Evolutionary conservation across 257 asterid genomes (phyloP).

Genomic region (Nyctanthes arbortristis): DNA sequence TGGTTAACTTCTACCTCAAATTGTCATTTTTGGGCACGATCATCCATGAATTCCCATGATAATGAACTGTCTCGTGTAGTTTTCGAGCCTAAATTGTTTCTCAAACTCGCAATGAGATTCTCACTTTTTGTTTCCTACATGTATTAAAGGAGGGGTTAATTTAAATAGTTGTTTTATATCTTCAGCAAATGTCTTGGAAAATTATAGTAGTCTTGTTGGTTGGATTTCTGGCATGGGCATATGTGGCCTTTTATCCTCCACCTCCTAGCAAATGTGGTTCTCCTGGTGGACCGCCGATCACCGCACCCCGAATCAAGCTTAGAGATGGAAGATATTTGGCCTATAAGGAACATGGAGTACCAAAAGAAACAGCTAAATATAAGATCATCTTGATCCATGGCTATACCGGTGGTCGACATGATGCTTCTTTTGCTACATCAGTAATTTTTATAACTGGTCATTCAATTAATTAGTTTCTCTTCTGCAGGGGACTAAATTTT

Average conservation of each 20-base stretch:
- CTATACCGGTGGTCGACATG: conserved; percentile 58
- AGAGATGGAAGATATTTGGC: conserved; percentile 80
- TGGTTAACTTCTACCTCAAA: too few relatives aligned
- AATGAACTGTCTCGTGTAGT: too few relatives aligned
- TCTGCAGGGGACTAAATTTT: neutral
- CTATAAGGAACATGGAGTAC: conserved; percentile 78
- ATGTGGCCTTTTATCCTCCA: conserved; percentile 63
- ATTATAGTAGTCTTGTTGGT: conserved; percentile 40
- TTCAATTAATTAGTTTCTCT: conserved; percentile 6
- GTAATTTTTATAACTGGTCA: conserved; percentile 33
- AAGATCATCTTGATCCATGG: conserved; percentile 74
- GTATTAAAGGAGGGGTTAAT: neutral
- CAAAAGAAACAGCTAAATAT: conserved; percentile 60
- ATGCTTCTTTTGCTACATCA: conserved; percentile 50
- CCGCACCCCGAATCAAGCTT: conserved; percentile 70
- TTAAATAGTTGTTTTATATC: neutral
- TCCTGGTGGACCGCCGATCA: conserved; percentile 50
- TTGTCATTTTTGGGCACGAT: neutral
- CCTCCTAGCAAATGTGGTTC: conserved; percentile 69
- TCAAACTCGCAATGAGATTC: too few relatives aligned
- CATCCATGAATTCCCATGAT: neutral
- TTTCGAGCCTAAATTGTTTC: too few relatives aligned
- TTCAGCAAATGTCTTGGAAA: conserved; percentile 61
- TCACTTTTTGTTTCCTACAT: neutral
- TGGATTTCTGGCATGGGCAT: conserved; percentile 62